Conservation (phyloP, 2,329 filamentous ascomycete species). For the Cladorrhinum sp. region DNA sequence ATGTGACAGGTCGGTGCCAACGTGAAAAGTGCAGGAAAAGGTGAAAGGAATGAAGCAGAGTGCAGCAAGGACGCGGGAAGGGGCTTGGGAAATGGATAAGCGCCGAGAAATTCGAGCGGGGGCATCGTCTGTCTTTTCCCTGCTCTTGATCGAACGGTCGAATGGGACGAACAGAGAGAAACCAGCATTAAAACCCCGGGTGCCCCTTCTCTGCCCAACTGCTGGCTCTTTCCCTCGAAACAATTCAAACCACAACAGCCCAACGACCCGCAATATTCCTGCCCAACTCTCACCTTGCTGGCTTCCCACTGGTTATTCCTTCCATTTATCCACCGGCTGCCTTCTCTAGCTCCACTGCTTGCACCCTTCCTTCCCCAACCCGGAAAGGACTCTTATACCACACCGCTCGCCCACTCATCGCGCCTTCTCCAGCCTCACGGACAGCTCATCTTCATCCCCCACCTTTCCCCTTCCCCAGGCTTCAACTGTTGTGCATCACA, state of each 20-base stretch:
- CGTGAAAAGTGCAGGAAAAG: slow-evolving; percentile 14
- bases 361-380: slow-evolving; percentile 7
- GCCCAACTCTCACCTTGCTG: slow-evolving; percentile 33
- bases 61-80: slow-evolving; percentile 17
- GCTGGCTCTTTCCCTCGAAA: slow-evolving; percentile 30
- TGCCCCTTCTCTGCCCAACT: slow-evolving; percentile 45
- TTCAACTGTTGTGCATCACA: slow-evolving; percentile 22
- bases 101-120: slow-evolving; percentile 16
- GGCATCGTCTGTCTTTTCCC: slow-evolving; percentile 7
- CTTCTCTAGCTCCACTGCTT: slow-evolving; percentile 8
- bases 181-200: slow-evolving; percentile 46
- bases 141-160: slow-evolving; percentile 7
- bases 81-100: slow-evolving; percentile 18
- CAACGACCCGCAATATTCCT: slow-evolving; percentile 33
- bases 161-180: slow-evolving; percentile 8
- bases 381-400: slow-evolving; percentile 17
- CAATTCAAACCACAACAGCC: slow-evolving; percentile 27
- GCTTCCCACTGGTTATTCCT: slow-evolving; percentile 9
- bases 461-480: slow-evolving; percentile 9
- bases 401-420: slow-evolving; percentile 3
- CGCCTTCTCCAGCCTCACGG: slow-evolving; percentile 9
- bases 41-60: slow-evolving; percentile 4
- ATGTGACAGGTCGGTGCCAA: slow-evolving; percentile 41
- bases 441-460: neutral
- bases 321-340: slow-evolving; percentile 3